Base-by-base conservation (phyloP, 2,329 filamentous ascomycete genomes). In the Rosellinia necatrix region DNA sequence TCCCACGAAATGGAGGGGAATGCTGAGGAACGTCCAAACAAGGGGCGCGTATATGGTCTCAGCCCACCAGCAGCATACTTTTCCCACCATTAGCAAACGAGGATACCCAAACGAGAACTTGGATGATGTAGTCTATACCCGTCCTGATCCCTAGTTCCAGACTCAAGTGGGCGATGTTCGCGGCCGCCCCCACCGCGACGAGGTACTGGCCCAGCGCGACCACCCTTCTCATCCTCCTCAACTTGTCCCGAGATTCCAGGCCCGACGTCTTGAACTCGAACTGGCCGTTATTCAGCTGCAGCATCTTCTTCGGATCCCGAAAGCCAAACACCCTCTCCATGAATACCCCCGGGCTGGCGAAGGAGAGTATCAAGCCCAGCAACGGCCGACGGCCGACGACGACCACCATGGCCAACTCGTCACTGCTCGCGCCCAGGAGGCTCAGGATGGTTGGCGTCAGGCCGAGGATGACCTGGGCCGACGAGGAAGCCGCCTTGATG, bases 391-490 rank as follows among this genome's bases (percentile, higher is more conserved):
- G 58, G 8, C 53, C 61, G 7, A 66, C 37, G 9, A 64, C 52
- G n/a, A 41, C 52, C 9, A 66, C 40, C 44, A 63, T 61, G 13
- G 61, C 61, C 2, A 66, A 44, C 47, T 66, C 64, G 9, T 66
- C 62, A 15, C 60, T 59, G 37, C 51, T 63, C 8, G 61, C 38
- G 12, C 58, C 61, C 17, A 66, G 34, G n/a, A 60, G 35, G 0
- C 60, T 50, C 6, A 67, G 46, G 24, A 67, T 49, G 1, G 61
- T 62, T 19, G 63, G 65, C 6, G 60, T 61, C 15, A 67, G 47
- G 50, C 65, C 63, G 15, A 67, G 63, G 9, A 66, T 46, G 7
- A 66, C 66, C 29, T 66, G 61, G 13, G 65, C 62, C 4, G 60
- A 58, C 2, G 66, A 56, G 37, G 60, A 58, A 2, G 51, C 62